Evolutionary conservation across 208 protist species (phyloP).

Genomic region (Strigomonas culicis): DNA sequence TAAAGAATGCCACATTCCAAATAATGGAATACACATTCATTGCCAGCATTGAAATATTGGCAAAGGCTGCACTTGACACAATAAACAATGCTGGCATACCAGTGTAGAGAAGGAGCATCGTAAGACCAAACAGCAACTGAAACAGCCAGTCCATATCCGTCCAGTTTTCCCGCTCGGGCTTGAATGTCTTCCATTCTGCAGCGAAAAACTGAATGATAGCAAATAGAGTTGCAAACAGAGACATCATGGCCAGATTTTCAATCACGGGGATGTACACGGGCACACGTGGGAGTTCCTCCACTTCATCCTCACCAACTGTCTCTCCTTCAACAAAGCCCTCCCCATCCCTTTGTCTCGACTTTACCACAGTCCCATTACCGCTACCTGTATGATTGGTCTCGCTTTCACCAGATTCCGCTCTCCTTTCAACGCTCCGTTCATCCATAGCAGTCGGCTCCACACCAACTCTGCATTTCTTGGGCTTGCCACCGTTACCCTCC

Average conservation of each 20-base stretch:
- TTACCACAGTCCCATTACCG: no score
- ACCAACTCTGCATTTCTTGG: neutral
- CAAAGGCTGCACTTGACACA: constrained; percentile 71
- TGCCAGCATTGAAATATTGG: constrained; percentile 76
- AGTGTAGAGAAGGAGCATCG: constrained; percentile 81
- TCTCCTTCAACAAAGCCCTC: neutral
- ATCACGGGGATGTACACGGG: constrained; percentile 64
- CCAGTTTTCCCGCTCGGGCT: constrained; percentile 39
- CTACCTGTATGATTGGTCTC: no score
- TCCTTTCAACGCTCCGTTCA: neutral
- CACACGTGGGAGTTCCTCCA: constrained; percentile 30
- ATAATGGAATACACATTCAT: constrained; percentile 76
- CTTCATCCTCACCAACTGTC: neutral
- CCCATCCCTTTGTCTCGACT: neutral
- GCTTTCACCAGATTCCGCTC: no score
- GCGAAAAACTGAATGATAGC: constrained; percentile 79
- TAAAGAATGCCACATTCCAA: constrained; percentile 80
- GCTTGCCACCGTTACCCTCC: neutral
- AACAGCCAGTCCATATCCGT: constrained; percentile 59
- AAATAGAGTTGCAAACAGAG: constrained; percentile 57
- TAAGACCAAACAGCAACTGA: constrained; percentile 79
- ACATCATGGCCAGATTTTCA: constrained; percentile 78
- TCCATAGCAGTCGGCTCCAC: neutral
- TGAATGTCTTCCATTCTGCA: constrained; percentile 63
- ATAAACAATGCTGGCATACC: constrained; percentile 69